Conservation (phyloP, 2,329 filamentous ascomycete species). For the Fusarium clavum region DNA sequence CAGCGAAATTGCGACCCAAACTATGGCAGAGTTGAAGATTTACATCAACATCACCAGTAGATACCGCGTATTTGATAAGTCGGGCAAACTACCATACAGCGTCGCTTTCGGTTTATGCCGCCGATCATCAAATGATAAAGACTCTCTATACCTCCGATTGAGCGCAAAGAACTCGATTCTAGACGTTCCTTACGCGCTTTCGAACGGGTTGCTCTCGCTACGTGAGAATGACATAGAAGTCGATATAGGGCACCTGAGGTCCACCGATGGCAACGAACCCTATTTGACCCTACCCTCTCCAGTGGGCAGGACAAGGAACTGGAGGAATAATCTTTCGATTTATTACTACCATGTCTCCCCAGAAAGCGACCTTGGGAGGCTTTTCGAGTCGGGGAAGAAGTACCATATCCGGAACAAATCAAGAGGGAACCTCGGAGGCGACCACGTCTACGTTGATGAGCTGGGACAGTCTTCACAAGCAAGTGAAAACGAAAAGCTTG, state of each 20-base stretch:
- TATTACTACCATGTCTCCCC: background rate
- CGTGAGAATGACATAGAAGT: background rate
- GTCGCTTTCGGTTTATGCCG: background rate
- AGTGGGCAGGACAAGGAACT: background rate
- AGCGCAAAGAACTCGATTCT: background rate
- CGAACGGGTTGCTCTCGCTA: background rate
- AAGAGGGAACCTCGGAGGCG: background rate
- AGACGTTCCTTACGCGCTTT: background rate
- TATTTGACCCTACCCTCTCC: background rate
- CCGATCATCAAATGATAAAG: background rate
- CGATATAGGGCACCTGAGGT: background rate
- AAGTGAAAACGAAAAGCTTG: background rate
- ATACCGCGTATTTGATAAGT: background rate
- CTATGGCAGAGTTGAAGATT: background rate
- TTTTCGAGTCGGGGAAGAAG: background rate
- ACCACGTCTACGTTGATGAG: background rate
- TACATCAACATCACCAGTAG: background rate
- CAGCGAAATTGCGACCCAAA: accelerated
- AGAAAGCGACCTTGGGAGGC: background rate
- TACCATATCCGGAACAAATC: background rate
- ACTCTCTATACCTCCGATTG: background rate
- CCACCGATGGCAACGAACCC: background rate
- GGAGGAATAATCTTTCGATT: background rate
- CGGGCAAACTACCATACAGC: background rate
- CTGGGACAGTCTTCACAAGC: accelerated